Percentiles rank a stretch among this genome's conserved stretches.
Conservation (phyloP, 2,329 filamentous ascomycete genomes). For the Aspergillus japonicus region DNA sequence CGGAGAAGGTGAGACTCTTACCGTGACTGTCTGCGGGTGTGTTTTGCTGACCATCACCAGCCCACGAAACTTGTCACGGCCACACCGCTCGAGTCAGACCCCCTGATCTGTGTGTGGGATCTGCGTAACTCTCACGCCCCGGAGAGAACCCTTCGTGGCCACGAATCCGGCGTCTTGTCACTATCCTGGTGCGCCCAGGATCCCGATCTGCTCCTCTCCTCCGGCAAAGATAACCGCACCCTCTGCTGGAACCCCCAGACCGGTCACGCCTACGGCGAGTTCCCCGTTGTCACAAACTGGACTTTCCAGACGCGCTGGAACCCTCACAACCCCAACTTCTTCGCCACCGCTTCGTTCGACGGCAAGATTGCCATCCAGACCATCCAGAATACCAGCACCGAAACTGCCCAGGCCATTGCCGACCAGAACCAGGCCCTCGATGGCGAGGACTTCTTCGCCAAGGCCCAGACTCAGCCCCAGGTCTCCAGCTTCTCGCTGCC, state of each 20-base stretch:
- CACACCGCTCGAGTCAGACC: constrained; percentile 82
- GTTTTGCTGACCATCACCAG: constrained; percentile 32
- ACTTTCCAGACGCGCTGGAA: constrained; percentile 95
- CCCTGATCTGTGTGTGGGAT: constrained; percentile 90
- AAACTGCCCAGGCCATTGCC: constrained; percentile 59
- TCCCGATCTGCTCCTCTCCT: constrained; percentile 82
- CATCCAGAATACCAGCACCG: constrained; percentile 85
- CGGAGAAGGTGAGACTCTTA: constrained; percentile 63
- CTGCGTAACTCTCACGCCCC: constrained; percentile 93
- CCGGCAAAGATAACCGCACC: constrained; percentile 93
- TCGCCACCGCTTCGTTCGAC: constrained; percentile 94
- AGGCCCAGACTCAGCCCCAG: constrained; percentile 87
- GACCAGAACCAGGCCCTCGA: constrained; percentile 70
- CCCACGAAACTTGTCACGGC: constrained; percentile 91
- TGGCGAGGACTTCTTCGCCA: constrained; percentile 94
- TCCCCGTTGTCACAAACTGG: constrained; percentile 98
- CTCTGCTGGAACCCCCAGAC: constrained; percentile 96
- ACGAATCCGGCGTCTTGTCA: constrained; percentile 89
- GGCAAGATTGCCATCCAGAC: constrained; percentile 94
- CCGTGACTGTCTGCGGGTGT: neutral
- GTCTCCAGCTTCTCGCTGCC: constrained; percentile 82
- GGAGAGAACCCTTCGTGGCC: constrained; percentile 80
- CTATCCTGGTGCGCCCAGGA: constrained; percentile 95
- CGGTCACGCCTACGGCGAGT: constrained; percentile 82
- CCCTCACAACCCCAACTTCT: constrained; percentile 85